These are phyloP conservation scores for Papiliotrema laurentii DNA, from an alignment of 1,284 basidiomycete genomes.

Conservation along the genomic window DNA sequence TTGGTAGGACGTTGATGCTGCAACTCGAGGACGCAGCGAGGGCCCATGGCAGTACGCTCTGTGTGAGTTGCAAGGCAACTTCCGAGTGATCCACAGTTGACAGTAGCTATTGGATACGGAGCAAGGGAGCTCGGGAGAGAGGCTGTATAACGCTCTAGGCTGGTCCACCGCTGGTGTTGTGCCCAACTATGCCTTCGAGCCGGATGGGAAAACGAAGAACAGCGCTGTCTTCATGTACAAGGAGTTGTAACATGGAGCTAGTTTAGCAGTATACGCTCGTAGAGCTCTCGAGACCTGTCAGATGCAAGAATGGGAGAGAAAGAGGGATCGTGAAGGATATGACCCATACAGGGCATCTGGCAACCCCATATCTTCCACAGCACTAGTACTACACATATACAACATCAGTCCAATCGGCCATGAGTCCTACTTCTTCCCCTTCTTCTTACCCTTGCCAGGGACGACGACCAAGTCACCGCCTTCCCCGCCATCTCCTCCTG, in stretches of 20 bases:
- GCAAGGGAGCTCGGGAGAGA: conserved; percentile 6
- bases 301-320: too few species aligned
- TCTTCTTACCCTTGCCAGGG: conserved; percentile 19
- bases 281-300: too few species aligned
- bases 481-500: conserved; percentile 34
- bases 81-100: background rate
- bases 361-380: too few species aligned
- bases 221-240: conserved; percentile 12
- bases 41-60: conserved; percentile 7
- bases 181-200: conserved; percentile 9
- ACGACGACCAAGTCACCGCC: conserved; percentile 38
- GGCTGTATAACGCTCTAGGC: conserved; percentile 5
- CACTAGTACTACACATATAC: too few species aligned
- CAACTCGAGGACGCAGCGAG: conserved; percentile 6
- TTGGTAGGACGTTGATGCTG: conserved; percentile 4
- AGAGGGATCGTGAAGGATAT: too few species aligned
- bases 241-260: too few species aligned
- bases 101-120: conserved; percentile 11
- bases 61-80: conserved; percentile 5
- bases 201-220: conserved; percentile 7
- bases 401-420: too few species aligned
- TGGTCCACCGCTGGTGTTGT: conserved; percentile 6
- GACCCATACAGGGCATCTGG: too few species aligned
- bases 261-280: too few species aligned
- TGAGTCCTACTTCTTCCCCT: conserved; percentile 10